Base-by-base conservation (phyloP, 768 basidiomycete species). In the Panellus pusillus region DNA sequence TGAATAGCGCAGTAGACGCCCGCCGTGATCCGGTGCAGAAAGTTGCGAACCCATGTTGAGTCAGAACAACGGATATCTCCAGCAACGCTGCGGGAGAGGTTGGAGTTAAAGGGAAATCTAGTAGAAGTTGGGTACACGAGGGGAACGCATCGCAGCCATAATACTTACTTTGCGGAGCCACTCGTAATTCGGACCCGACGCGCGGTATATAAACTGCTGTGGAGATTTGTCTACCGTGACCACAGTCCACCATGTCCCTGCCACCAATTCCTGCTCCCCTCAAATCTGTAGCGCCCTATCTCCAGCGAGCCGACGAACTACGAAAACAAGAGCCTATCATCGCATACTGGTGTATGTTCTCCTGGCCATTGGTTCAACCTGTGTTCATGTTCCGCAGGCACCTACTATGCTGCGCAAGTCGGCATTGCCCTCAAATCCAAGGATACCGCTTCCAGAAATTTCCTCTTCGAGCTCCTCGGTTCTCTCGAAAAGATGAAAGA, bases 271-370 rank as follows among this genome's bases (percentile, higher is more conserved):
- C 60, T 19, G 52, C 38, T 31, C 11, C 59, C 17, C 83, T 91
- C 67, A 90, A 86, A 64, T 57, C 82, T 20, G 79, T 93, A 50
- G 65, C 83, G 5, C 89, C 93, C 2, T 96, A 82, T 70, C 77
- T 98, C 17, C 93, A 95, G 64, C 84, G 97, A 45, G 91, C 97
- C 0, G 84, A 92, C 53, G 97, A 99, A 68, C 78, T 98, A 62
- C 83, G 79, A 47, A 73, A 73, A 13, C 83, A 88, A 58, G 94
- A 99, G 52, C 91, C 92, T 6, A 76, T 95, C 47, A 83, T 98
- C 65, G 81, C 91, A 5, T 98, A 98, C 67, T 99, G 96, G 95
- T 95, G 96, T 96, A 70, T 61, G 91, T 7, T 43, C 35, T 52
- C 28, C 29, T 28, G 53, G 17, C 17, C 32, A 17, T 3, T 29